phyloP scores from a whole-genome alignment of 139 green algal genomes.

The Coelastrella sp. region DNA sequence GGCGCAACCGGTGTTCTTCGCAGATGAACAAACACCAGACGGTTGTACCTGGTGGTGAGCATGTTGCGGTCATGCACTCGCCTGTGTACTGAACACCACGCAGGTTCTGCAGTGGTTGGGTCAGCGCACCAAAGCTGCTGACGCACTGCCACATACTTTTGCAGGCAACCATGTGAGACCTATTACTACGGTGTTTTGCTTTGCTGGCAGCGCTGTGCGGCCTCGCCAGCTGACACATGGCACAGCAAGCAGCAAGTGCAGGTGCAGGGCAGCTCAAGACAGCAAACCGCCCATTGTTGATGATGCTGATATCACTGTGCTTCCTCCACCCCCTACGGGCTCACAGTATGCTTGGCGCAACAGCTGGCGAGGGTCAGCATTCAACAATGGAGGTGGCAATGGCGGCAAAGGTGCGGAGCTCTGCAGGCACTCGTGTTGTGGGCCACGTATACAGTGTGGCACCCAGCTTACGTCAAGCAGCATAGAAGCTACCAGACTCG shows the following conservation, averaged over 20 bases:
- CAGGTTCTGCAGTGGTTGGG: no score
- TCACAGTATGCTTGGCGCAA: conserved; percentile 37
- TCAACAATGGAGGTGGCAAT: conserved; percentile 5
- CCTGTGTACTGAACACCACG: no score
- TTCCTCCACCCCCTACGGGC: conserved; percentile 35
- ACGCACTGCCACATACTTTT: background rate
- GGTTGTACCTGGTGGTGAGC: no score
- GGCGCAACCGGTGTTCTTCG: no score
- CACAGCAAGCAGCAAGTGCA: background rate
- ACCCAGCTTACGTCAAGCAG: no score
- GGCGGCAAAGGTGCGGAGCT: background rate
- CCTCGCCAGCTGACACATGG: background rate
- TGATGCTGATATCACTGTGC: conserved; percentile 19
- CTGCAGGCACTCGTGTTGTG: background rate
- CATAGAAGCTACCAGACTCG: no score
- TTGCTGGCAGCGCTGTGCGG: background rate
- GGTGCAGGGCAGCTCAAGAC: background rate
- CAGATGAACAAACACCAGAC: no score
- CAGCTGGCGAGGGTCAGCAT: conserved; percentile 32
- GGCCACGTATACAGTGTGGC: no score
- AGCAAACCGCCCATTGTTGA: conserved; percentile 15
- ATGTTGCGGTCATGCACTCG: no score
- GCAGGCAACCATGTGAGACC: background rate
- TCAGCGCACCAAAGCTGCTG: no score
- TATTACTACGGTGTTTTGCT: background rate